These are phyloP conservation scores for Balakata baccata DNA, from an alignment of 345 rosid genomes.

Conservation along the genomic window DNA sequence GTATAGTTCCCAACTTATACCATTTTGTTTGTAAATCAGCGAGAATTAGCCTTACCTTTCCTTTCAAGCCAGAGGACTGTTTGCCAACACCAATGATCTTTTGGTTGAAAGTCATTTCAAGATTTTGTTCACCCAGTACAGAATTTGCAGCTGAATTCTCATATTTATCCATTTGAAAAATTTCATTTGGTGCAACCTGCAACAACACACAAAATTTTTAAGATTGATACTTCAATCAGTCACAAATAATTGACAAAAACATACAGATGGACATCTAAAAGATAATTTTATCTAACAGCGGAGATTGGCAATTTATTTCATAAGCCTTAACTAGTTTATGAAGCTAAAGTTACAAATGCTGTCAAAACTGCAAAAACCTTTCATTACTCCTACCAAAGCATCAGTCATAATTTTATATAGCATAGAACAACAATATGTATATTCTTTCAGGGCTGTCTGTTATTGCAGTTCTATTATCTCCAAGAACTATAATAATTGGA, in stretches of 20 bases:
- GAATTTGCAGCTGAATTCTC: slow-evolving; percentile 44
- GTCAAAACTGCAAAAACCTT: not conserved
- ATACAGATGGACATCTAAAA: not conserved
- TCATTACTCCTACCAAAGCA: not conserved
- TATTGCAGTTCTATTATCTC: not conserved
- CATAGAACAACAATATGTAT: too few species aligned
- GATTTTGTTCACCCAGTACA: slow-evolving; percentile 36
- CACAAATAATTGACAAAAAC: too few species aligned
- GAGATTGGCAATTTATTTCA: not conserved
- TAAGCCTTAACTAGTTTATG: not conserved
- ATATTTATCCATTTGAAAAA: slow-evolving; percentile 56
- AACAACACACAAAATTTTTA: slow-evolving; percentile 21
- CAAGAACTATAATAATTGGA: not conserved
- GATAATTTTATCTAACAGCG: not conserved
- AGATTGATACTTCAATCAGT: not conserved
- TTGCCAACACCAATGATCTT: slow-evolving; percentile 37
- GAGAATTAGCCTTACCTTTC: slow-evolving; percentile 43
- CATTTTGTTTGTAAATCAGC: slow-evolving; percentile 8
- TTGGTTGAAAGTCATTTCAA: slow-evolving; percentile 42
- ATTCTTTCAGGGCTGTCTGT: not conserved
- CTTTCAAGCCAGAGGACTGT: slow-evolving; percentile 38
- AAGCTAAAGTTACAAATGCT: not conserved
- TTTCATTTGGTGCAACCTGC: slow-evolving; percentile 82
- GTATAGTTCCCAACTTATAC: not conserved
- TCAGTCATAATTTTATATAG: too few species aligned